phyloP scores from a whole-genome alignment of 1,139 yeast species.

The Geotrichum aggregatum region DNA sequence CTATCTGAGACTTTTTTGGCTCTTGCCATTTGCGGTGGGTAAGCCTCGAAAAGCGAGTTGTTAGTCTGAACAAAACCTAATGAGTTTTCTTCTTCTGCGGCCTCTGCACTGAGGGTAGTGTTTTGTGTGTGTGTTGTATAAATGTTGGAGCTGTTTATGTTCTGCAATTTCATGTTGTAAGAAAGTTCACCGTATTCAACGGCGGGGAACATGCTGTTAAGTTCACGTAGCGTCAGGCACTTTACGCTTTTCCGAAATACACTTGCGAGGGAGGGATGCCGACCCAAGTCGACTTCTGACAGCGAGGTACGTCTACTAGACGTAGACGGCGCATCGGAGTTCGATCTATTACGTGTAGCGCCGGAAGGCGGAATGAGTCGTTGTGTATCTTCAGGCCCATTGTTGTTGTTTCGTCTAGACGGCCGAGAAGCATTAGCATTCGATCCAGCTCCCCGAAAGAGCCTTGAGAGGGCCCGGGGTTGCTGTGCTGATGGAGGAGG shows the following conservation, averaged over 20 bases:
- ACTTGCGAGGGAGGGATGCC: slow-evolving; percentile 16
- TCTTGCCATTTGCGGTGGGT: not conserved
- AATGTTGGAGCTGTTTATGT: slow-evolving; percentile 17
- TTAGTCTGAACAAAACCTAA: not conserved
- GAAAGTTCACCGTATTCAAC: slow-evolving; percentile 17
- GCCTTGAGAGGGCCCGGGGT: not conserved
- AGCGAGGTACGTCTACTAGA: slow-evolving; percentile 2
- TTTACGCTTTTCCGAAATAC: slow-evolving; percentile 14
- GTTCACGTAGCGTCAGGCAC: slow-evolving; percentile 17
- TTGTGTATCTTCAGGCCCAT: slow-evolving; percentile 11
- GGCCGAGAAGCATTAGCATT: not conserved
- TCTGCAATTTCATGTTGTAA: slow-evolving; percentile 19
- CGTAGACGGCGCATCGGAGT: not conserved
- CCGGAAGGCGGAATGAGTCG: slow-evolving; percentile 9
- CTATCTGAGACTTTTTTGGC: slow-evolving; percentile 5
- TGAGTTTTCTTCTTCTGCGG: slow-evolving; percentile 3
- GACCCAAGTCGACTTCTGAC: slow-evolving; percentile 11
- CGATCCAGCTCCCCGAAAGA: slow-evolving; percentile 1
- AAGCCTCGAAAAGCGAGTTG: slow-evolving; percentile 13
- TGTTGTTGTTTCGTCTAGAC: not conserved
- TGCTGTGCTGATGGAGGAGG: slow-evolving; percentile 2
- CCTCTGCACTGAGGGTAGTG: not conserved
- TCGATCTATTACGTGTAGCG: slow-evolving; percentile 1
- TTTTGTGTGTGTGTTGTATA: slow-evolving; percentile 8
- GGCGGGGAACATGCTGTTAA: slow-evolving; percentile 19